A percentile compares a stretch with the other conserved stretches of the same genome.
Conservation (phyloP, 306 rosid genomes). For the Vigna trinervia region DNA sequence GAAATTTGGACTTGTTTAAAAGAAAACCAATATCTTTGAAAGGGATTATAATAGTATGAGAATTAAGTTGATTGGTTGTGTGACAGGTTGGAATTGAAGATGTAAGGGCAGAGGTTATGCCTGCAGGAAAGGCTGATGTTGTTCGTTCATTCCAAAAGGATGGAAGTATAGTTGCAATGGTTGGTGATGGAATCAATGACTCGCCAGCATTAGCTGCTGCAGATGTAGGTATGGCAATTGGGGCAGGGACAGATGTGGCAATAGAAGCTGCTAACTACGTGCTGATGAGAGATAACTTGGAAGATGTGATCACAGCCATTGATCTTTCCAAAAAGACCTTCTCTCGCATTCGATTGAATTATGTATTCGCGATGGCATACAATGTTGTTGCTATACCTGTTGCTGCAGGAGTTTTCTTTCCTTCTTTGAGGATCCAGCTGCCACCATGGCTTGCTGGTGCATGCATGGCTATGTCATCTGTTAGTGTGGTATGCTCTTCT, state of each 20-base stretch:
- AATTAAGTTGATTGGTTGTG: constrained; percentile 4
- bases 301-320: constrained; percentile 90
- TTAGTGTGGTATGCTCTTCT: constrained; percentile 87
- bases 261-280: constrained; percentile 92
- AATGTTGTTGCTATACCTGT: constrained; percentile 81
- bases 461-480: constrained; percentile 91
- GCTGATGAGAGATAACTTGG: constrained; percentile 86
- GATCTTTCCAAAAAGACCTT: constrained; percentile 87
- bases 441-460: constrained; percentile 97
- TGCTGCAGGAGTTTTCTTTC: constrained; percentile 82
- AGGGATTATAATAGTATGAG: constrained; percentile 10
- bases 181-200: constrained; percentile 93
- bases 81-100: constrained; percentile 85
- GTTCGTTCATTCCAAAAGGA: constrained; percentile 71
- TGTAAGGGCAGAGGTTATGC: constrained; percentile 88
- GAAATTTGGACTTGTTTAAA: neutral
- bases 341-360: constrained; percentile 72
- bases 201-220: constrained; percentile 92
- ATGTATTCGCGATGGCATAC: constrained; percentile 91
- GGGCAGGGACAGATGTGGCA: constrained; percentile 93
- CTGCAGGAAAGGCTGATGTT: constrained; percentile 92
- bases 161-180: constrained; percentile 88
- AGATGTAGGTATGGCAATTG: constrained; percentile 88
- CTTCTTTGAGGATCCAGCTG: constrained; percentile 66
- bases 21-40: constrained; percentile 33